Evolutionary conservation across 2,329 filamentous ascomycete genomes (phyloP).

Genomic region (Venturia carpophila): DNA sequence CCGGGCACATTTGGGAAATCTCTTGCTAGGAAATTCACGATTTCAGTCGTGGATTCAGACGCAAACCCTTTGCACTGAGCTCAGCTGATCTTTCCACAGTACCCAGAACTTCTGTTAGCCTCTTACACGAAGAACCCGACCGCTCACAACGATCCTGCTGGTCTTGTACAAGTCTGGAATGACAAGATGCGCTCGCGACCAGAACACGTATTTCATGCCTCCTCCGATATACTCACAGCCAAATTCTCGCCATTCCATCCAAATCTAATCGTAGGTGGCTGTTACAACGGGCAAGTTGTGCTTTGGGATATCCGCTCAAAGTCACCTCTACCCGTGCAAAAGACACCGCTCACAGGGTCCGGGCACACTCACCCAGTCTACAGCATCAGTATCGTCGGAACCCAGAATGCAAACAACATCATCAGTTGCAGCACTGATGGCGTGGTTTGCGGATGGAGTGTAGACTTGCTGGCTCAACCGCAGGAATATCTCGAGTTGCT

Average conservation of each 20-base stretch:
- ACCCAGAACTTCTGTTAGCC: conserved; percentile 83
- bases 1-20: conserved; percentile 21
- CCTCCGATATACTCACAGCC: conserved; percentile 88
- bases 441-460: conserved; percentile 92
- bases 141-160: conserved; percentile 86
- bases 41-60: background rate
- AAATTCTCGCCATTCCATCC: conserved; percentile 99
- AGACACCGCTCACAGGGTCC: conserved; percentile 88
- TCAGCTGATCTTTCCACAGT: conserved; percentile 42
- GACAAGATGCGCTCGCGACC: conserved; percentile 87
- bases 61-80: background rate
- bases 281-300: conserved; percentile 92
- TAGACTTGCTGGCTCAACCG: conserved; percentile 95
- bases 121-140: conserved; percentile 97
- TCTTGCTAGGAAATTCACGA: background rate
- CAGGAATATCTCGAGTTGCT: conserved; percentile 88
- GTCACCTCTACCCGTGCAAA: conserved; percentile 71
- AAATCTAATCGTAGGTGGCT: conserved; percentile 89
- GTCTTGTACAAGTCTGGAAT: conserved; percentile 95
- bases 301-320: conserved; percentile 94
- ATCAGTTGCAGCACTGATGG: conserved; percentile 95
- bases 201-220: conserved; percentile 94
- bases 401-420: conserved; percentile 98
- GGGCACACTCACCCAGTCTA: conserved; percentile 97
- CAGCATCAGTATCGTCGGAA: conserved; percentile 89